A percentile compares a stretch with the other conserved stretches of the same genome.
phyloP scores from a whole-genome alignment of 345 rosid species.

The Bruguiera gymnorhiza region DNA sequence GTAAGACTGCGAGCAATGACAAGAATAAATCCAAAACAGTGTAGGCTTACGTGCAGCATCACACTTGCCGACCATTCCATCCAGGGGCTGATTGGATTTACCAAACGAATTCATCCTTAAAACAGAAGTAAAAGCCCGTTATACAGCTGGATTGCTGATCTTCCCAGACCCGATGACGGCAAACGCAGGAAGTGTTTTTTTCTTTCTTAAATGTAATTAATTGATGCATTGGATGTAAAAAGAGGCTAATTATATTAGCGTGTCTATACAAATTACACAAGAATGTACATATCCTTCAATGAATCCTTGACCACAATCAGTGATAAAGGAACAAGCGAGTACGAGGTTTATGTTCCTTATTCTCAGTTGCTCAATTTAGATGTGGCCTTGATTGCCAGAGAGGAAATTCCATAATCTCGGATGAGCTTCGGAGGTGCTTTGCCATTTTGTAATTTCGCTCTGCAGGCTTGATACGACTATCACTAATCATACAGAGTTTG shows the following conservation, averaged over 20 bases:
- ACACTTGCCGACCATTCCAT: not conserved
- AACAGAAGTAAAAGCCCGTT: not conserved
- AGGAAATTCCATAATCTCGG: not conserved
- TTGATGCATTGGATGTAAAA: not conserved
- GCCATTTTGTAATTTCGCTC: too few relatives aligned
- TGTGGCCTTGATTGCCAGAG: not conserved
- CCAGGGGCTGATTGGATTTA: not conserved
- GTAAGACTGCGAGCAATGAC: not conserved
- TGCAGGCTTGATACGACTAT: too few relatives aligned
- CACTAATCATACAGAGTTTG: too few relatives aligned
- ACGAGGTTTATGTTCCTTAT: not conserved
- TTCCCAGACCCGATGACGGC: not conserved
- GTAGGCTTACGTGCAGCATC: not conserved
- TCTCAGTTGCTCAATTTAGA: not conserved
- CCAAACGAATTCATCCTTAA: not conserved
- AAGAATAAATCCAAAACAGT: not conserved
- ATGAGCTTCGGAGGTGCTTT: too few relatives aligned
- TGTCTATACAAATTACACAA: not conserved
- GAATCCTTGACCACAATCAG: not conserved
- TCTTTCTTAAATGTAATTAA: not conserved
- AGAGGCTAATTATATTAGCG: not conserved
- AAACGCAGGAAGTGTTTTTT: not conserved
- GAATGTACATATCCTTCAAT: not conserved
- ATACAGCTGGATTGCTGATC: not conserved
- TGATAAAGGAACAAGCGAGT: not conserved